Evolutionary conservation across 1,284 basidiomycete species (phyloP).

Genomic region (Puccinia horiana): DNA sequence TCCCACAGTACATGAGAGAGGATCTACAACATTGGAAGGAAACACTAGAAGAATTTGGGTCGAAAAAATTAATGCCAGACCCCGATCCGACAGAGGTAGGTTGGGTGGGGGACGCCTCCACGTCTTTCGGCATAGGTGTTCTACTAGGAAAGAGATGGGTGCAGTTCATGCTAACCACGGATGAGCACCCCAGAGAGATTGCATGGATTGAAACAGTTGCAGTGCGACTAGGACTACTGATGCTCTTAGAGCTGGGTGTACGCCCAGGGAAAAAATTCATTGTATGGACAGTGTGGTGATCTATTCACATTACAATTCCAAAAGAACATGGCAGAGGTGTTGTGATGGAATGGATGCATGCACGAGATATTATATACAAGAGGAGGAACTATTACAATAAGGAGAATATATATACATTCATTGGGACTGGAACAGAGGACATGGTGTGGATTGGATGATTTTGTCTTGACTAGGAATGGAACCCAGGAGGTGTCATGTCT

Average conservation of each 20-base stretch:
- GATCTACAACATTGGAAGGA: neutral
- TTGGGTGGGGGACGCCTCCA: neutral
- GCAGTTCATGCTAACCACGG: neutral
- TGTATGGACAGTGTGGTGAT: neutral
- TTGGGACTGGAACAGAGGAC: too few species aligned
- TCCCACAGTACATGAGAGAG: neutral
- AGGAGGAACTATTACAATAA: too few species aligned
- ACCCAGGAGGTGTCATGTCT: too few species aligned
- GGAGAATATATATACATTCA: too few species aligned
- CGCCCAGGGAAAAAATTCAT: neutral
- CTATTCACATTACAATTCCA: too few species aligned
- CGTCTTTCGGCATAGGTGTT: neutral
- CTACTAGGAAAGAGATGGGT: neutral
- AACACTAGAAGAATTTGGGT: neutral
- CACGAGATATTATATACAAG: too few species aligned
- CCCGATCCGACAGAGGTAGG: too few species aligned
- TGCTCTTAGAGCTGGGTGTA: neutral
- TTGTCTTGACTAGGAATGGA: too few species aligned
- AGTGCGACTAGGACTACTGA: neutral
- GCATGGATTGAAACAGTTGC: neutral
- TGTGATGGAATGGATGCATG: too few species aligned
- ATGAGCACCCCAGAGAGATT: neutral
- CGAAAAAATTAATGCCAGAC: neutral
- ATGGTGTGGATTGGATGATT: too few species aligned
- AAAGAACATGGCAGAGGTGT: too few species aligned